phyloP scores from a whole-genome alignment of 2,329 filamentous ascomycete genomes.

The Trichophyton benhamiae region DNA sequence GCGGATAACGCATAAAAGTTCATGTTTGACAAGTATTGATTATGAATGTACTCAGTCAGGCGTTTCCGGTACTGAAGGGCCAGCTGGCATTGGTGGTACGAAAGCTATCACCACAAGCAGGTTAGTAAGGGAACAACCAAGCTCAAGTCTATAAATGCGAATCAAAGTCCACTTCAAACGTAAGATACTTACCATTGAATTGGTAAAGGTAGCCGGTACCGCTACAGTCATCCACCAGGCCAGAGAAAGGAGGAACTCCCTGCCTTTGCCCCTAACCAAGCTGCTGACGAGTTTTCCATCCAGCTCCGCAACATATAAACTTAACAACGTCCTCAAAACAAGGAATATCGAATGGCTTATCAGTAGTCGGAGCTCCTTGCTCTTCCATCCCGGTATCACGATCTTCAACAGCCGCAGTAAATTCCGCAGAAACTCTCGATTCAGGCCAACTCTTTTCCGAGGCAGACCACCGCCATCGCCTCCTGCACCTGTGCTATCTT shows the following conservation, averaged over 20 bases:
- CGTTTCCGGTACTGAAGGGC: slow-evolving; percentile 86
- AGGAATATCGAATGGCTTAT: slow-evolving; percentile 89
- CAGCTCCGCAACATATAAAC: slow-evolving; percentile 88
- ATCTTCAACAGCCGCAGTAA: slow-evolving; percentile 69
- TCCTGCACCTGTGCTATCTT: slow-evolving; percentile 9
- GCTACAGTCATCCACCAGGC: slow-evolving; percentile 99
- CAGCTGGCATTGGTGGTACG: slow-evolving; percentile 91
- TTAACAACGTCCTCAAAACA: slow-evolving; percentile 79
- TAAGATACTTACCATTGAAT: slow-evolving; percentile 67
- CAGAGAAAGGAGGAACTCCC: slow-evolving; percentile 75
- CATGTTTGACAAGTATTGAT: slow-evolving; percentile 91
- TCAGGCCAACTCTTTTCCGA: slow-evolving; percentile 78
- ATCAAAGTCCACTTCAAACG: background rate
- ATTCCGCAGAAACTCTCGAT: slow-evolving; percentile 72
- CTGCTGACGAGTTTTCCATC: slow-evolving; percentile 88
- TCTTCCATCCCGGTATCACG: slow-evolving; percentile 79
- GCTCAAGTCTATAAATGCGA: background rate
- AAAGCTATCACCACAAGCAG: slow-evolving; percentile 46
- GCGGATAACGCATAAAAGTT: slow-evolving; percentile 96
- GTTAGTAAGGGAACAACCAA: background rate
- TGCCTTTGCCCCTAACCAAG: slow-evolving; percentile 79
- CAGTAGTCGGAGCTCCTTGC: slow-evolving; percentile 74
- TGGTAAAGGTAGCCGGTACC: slow-evolving; percentile 91
- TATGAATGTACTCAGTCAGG: slow-evolving; percentile 87
- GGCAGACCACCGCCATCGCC: slow-evolving; percentile 20